Conservation (phyloP, 1,284 basidiomycete genomes). For the Leccinum pseudoinsigne region DNA sequence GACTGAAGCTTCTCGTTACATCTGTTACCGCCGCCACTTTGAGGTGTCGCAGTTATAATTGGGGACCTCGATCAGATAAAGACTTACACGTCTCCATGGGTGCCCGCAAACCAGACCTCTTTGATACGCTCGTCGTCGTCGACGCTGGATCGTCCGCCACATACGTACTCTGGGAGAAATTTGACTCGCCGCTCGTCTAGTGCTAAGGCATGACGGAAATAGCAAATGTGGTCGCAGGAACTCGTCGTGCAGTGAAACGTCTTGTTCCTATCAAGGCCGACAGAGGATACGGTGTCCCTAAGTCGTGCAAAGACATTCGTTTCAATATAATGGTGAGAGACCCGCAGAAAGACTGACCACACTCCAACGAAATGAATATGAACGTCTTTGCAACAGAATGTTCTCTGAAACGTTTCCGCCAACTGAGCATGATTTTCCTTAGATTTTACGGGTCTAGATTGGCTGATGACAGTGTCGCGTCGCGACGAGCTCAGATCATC, state of each 20-base stretch:
- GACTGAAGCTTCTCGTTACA: constrained; percentile 30
- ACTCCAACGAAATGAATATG: constrained; percentile 39
- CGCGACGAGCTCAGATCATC: constrained; percentile 11
- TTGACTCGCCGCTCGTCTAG: constrained; percentile 43
- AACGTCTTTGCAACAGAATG: constrained; percentile 28
- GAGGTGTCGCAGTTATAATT: constrained; percentile 4
- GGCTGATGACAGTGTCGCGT: constrained; percentile 12
- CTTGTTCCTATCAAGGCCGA: constrained; percentile 30
- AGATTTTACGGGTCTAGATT: constrained; percentile 13
- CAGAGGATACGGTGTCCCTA: constrained; percentile 37
- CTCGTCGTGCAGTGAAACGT: constrained; percentile 31
- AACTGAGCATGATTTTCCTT: constrained; percentile 15
- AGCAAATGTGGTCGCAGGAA: constrained; percentile 31
- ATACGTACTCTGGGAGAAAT: constrained; percentile 40
- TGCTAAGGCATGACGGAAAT: constrained; percentile 35
- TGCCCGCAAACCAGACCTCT: constrained; percentile 39
- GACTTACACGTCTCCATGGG: constrained; percentile 37
- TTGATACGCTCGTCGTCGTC: constrained; percentile 25
- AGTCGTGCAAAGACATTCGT: background rate
- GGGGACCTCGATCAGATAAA: background rate
- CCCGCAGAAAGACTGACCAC: constrained; percentile 27
- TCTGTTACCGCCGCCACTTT: constrained; percentile 34
- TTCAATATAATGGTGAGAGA: background rate
- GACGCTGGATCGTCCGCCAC: constrained; percentile 24
- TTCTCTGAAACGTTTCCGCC: constrained; percentile 27